Evolutionary conservation across 257 asterid genomes (phyloP).

Genomic region (Galeopsis tetrahit): DNA sequence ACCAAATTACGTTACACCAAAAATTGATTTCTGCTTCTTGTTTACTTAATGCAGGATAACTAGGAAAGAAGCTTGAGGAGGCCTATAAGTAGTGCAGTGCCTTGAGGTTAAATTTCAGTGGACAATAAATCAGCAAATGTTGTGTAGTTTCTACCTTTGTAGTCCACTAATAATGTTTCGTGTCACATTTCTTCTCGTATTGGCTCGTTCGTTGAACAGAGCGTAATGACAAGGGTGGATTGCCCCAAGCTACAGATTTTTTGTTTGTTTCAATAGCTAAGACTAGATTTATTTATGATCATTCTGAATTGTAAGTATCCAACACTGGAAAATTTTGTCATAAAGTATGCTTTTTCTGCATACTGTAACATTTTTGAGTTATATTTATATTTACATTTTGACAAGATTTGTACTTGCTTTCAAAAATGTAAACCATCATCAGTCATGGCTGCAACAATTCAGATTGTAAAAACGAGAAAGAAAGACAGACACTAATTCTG

Average conservation of each 20-base stretch:
- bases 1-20: no score
- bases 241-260: neutral
- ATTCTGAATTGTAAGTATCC: slow-evolving; percentile 22
- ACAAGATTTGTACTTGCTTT: neutral
- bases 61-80: slow-evolving; percentile 74
- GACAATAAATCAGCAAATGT: neutral
- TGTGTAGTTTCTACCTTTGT: neutral
- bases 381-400: neutral
- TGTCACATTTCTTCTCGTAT: neutral
- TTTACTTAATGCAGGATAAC: slow-evolving; percentile 62
- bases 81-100: neutral
- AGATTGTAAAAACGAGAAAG: neutral
- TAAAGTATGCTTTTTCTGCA: neutral
- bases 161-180: neutral
- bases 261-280: neutral
- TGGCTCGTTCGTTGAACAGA: neutral
- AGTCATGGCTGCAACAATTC: neutral
- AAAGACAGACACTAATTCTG: neutral
- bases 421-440: neutral
- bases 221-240: neutral
- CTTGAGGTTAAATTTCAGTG: slow-evolving; percentile 12
- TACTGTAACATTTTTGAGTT: neutral
- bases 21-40: slow-evolving; percentile 20
- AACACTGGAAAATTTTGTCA: neutral
- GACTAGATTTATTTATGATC: neutral